Evolutionary conservation across 2,329 filamentous ascomycete species (phyloP).

Genomic region (Didymella pinodella): DNA sequence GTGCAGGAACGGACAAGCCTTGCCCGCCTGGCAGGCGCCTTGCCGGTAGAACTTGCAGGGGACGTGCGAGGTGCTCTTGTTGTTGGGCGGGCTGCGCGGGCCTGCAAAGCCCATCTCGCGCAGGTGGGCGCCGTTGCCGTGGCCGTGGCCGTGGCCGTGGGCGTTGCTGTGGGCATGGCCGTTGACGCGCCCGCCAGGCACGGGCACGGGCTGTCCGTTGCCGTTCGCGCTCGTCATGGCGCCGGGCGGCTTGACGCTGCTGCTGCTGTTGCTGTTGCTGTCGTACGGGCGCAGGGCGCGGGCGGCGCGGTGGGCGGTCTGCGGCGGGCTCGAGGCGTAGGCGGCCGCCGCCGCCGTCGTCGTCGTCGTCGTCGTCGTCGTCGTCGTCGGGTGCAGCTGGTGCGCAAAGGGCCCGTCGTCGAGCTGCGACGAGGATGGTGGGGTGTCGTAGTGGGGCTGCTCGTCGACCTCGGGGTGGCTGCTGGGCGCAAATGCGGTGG

Average conservation of each 20-base stretch:
- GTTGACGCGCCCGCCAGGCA: conserved; percentile 44
- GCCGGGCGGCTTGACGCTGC: conserved; percentile 33
- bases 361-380: conserved; percentile 7
- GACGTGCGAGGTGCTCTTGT: conserved; percentile 82
- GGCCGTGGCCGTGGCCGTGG: conserved; percentile 42
- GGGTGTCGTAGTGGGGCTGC: conserved; percentile 39
- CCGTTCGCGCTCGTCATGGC: conserved; percentile 40
- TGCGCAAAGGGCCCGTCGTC: conserved; percentile 14
- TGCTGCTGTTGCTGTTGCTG: conserved; percentile 7
- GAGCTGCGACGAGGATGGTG: conserved; percentile 32
- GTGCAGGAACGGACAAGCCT: conserved; percentile 95
- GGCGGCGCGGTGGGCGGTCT: conserved; percentile 35
- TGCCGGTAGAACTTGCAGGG: conserved; percentile 99
- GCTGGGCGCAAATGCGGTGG: conserved; percentile 39
- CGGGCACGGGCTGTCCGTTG: conserved; percentile 40
- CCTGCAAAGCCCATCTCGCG: conserved; percentile 51
- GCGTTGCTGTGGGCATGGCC: conserved; percentile 40
- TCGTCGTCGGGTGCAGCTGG: conserved; percentile 23
- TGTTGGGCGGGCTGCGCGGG: conserved; percentile 58
- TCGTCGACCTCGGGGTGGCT: conserved; percentile 29
- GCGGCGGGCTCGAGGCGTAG: not conserved
- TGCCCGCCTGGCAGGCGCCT: conserved; percentile 93
- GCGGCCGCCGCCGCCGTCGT: not conserved
- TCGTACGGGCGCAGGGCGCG: conserved; percentile 40
- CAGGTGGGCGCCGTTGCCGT: conserved; percentile 44